Conservation (phyloP, 2,329 filamentous ascomycete genomes). For the Neofusicoccum cordaticola region DNA sequence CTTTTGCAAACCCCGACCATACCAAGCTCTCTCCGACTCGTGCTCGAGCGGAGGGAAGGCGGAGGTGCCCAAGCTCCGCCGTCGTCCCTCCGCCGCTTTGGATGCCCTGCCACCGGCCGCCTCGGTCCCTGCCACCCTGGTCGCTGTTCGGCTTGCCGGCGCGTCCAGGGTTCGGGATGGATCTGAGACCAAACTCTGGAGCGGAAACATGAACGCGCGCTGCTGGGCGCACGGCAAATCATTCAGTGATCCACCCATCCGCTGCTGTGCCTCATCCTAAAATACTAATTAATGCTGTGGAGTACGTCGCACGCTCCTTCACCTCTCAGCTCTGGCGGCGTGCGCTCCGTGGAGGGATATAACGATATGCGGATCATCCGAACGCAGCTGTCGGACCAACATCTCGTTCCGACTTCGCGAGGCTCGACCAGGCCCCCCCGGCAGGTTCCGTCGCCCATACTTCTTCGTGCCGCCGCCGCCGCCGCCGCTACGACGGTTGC, state of each 20-base stretch:
- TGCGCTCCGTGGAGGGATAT: not conserved
- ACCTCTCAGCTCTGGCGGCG: not conserved
- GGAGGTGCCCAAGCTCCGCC: slow-evolving; percentile 9
- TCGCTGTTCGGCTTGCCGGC: not conserved
- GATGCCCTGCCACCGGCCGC: not conserved
- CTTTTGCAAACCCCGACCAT: slow-evolving; percentile 3
- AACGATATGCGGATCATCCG: slow-evolving; percentile 15
- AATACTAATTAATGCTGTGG: not conserved
- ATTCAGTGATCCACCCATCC: not conserved
- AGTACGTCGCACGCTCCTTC: not conserved
- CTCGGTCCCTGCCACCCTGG: not conserved
- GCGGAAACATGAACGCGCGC: not conserved
- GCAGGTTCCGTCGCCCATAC: slow-evolving; percentile 7
- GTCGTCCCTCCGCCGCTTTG: not conserved
- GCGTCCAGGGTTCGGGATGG: not conserved
- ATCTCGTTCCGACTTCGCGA: slow-evolving; percentile 10
- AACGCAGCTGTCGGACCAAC: not conserved
- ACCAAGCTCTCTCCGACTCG: slow-evolving; percentile 9
- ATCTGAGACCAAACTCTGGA: not conserved
- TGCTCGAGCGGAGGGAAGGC: slow-evolving; percentile 10
- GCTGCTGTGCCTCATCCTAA: slow-evolving; percentile 8
- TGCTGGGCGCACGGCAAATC: not conserved
- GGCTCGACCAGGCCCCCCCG: slow-evolving; percentile 13
- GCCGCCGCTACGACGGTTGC: not conserved
- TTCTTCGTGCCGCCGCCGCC: slow-evolving; percentile 1